phyloP scores from a whole-genome alignment of 257 asterid genomes.

The Misopates orontium region DNA sequence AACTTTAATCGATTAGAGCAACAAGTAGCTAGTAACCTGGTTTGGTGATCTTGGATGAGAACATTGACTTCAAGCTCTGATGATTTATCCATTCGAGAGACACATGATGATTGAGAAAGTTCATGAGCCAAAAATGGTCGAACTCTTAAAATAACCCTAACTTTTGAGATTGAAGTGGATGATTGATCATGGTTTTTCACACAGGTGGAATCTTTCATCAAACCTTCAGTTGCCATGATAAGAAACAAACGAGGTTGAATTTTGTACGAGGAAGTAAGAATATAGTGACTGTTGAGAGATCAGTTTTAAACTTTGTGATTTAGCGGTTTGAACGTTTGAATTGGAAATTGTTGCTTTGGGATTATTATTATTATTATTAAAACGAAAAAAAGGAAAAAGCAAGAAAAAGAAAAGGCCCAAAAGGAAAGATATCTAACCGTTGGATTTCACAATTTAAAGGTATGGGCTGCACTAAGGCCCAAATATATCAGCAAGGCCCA shows the following conservation, averaged over 20 bases:
- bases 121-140: slow-evolving; percentile 86
- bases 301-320: neutral
- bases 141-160: slow-evolving; percentile 66
- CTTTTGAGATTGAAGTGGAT: slow-evolving; percentile 46
- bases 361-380: too few relatives aligned
- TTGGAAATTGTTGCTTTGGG: neutral
- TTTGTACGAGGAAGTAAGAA: neutral
- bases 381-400: too few relatives aligned
- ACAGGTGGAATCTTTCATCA: slow-evolving; percentile 38
- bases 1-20: too few relatives aligned
- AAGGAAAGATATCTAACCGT: too few relatives aligned
- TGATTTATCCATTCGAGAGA: slow-evolving; percentile 42
- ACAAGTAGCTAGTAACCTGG: too few relatives aligned
- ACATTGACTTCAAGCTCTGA: slow-evolving; percentile 57
- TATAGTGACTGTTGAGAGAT: slow-evolving; percentile 23
- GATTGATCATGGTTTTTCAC: slow-evolving; percentile 35
- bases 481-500: too few relatives aligned
- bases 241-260: neutral
- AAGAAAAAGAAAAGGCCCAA: too few relatives aligned
- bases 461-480: too few relatives aligned
- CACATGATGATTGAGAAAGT: slow-evolving; percentile 45
- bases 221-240: slow-evolving; percentile 34
- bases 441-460: too few relatives aligned
- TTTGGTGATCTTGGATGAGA: slow-evolving; percentile 63
- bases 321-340: slow-evolving; percentile 32